Base-by-base conservation (phyloP, 2,329 filamentous ascomycete genomes). In the Fonsecaea pugnacius region DNA sequence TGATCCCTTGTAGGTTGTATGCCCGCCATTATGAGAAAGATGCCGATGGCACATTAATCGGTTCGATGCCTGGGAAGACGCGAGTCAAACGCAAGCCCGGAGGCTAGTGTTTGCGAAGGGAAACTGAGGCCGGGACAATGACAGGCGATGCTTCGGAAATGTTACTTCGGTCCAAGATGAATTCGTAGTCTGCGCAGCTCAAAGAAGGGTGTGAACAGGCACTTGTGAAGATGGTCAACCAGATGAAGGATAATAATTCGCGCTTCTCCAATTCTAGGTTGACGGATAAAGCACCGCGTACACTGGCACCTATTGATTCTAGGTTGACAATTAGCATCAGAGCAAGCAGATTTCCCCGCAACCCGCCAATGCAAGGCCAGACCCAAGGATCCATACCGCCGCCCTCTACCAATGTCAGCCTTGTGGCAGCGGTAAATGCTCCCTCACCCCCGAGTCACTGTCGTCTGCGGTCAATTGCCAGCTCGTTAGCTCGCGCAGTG, bases 1-100 rank as follows among this genome's bases (percentile, higher is more conserved):
- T 67, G 62, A 33, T 67, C 65, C 24, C 40, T 30, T 14, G 58
- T 62, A 14, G 65, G 65, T 51, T 61, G 58, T 48, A 36, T 38
- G 60, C 54, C 59, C n/a, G 58, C 65, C 65, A 67, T 67, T 14
- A n/a, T 59, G 55, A 10, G 21, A 27, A 21, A 24, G 43, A 27
- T 48, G 43, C 24, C 43, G 9, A 48, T 24, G 43, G 21, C 4
- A 14, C 43, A 48, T 48, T 14, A 24, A 48, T 24, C 18, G 21
- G 24, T 27, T 18, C 43, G 21, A 14, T 24, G 43, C 2, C 24
- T 12, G 43, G 18, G 43, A 48, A 27, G 18, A 48, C 43, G 43
- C 21, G 43, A 27, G 43, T 21, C 18, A 8, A 24, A 48, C 43
- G 21, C 43, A 21, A 27, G 43, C 43, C 18, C 18, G 16, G 18